A percentile compares a stretch with the other conserved stretches of the same genome.
phyloP scores from a whole-genome alignment of 1,284 basidiomycete species.

The Singerocomus rubriflavus region DNA sequence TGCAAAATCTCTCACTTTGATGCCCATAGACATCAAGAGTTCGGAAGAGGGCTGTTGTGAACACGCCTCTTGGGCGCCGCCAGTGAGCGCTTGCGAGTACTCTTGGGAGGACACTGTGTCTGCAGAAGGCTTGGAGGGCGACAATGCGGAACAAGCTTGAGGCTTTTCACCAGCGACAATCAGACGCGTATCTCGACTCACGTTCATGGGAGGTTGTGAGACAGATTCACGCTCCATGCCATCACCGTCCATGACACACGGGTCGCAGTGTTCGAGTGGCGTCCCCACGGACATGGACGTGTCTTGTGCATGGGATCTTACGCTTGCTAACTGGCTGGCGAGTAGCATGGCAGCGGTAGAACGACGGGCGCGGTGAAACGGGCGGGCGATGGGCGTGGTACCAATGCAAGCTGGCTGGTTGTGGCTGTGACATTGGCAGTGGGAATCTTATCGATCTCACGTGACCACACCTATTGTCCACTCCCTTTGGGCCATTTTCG shows the following conservation, averaged over 20 bases:
- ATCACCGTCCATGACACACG: constrained; percentile 5
- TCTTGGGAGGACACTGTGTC: constrained; percentile 7
- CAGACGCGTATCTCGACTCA: constrained; percentile 31
- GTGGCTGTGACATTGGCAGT: constrained; percentile 11
- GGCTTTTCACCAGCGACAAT: constrained; percentile 22
- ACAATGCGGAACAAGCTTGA: constrained; percentile 28
- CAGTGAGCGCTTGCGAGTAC: constrained; percentile 19
- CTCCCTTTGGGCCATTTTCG: neutral
- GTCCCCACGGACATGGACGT: constrained; percentile 4
- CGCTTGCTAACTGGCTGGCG: constrained; percentile 13
- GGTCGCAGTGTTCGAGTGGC: neutral
- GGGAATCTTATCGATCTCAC: constrained; percentile 29
- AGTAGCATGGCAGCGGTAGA: neutral
- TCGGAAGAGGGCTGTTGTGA: constrained; percentile 38
- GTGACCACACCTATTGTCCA: constrained; percentile 8
- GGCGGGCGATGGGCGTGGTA: constrained; percentile 26
- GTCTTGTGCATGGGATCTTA: constrained; percentile 10
- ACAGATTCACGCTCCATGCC: constrained; percentile 18
- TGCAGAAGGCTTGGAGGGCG: constrained; percentile 22
- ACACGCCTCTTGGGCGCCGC: constrained; percentile 1
- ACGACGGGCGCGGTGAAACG: neutral
- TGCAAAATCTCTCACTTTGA: constrained; percentile 72
- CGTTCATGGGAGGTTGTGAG: constrained; percentile 26
- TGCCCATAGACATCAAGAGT: constrained; percentile 43
- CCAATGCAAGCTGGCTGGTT: constrained; percentile 15